These are phyloP conservation scores for Fusarium sp. DNA, from an alignment of 2,329 filamentous ascomycete species.

Conservation along the genomic window DNA sequence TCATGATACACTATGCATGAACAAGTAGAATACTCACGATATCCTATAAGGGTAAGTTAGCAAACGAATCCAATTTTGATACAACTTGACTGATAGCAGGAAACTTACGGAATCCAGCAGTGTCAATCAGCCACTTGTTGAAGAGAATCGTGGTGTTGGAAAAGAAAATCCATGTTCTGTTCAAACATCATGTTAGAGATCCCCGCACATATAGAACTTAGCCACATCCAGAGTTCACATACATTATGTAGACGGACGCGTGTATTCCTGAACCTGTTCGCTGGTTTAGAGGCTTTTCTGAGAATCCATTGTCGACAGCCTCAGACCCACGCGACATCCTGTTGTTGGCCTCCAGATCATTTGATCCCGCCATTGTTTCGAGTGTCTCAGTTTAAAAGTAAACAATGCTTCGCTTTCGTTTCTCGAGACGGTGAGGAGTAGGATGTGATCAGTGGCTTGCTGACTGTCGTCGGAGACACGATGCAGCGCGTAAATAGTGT, in stretches of 20 bases:
- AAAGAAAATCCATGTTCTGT: slow-evolving; percentile 80
- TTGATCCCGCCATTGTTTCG: slow-evolving; percentile 13
- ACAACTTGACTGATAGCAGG: neutral
- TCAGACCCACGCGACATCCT: neutral
- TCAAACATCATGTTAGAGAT: slow-evolving; percentile 16
- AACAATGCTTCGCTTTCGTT: neutral
- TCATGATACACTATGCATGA: neutral
- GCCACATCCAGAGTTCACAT: slow-evolving; percentile 9
- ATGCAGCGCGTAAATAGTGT: slow-evolving; percentile 4
- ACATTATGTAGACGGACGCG: slow-evolving; percentile 48
- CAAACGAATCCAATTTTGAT: neutral
- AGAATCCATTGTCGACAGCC: neutral
- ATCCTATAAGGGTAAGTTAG: slow-evolving; percentile 40
- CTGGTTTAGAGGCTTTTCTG: slow-evolving; percentile 43
- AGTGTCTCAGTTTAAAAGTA: slow-evolving; percentile 3
- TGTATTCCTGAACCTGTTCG: slow-evolving; percentile 39
- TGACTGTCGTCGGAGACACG: neutral
- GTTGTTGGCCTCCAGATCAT: slow-evolving; percentile 22
- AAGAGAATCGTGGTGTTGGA: slow-evolving; percentile 88
- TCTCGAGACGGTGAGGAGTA: neutral
- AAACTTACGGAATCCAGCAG: slow-evolving; percentile 75
- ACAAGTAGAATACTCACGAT: slow-evolving; percentile 42
- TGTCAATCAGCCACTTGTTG: slow-evolving; percentile 89
- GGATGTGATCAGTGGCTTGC: slow-evolving; percentile 6
- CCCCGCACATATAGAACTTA: neutral